These are phyloP conservation scores for Candida wancherniae DNA, from an alignment of 805 yeast genomes.

Conservation along the genomic window DNA sequence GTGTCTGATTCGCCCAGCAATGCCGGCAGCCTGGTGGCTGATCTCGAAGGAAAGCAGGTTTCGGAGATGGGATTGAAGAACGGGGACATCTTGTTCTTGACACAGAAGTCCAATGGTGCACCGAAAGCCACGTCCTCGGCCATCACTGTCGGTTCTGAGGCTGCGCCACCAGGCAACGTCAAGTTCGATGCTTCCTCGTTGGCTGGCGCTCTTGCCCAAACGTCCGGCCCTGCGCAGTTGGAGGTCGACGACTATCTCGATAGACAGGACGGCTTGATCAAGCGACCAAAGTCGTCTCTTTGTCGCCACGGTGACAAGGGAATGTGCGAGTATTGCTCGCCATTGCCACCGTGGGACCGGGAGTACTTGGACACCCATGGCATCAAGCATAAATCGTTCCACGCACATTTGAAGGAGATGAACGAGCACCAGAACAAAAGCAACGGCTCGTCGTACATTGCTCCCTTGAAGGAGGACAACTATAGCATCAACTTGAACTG, in stretches of 20 bases:
- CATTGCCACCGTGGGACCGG: slow-evolving; percentile 91
- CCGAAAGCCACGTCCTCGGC: too few species aligned
- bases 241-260: slow-evolving; percentile 66
- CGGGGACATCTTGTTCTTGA: slow-evolving; percentile 53
- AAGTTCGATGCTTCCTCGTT: too few species aligned
- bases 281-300: slow-evolving; percentile 53
- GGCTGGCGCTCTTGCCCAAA: too few species aligned
- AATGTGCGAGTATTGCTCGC: slow-evolving; percentile 97
- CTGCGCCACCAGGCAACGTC: slow-evolving; percentile 10
- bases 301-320: slow-evolving; percentile 91
- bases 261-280: slow-evolving; percentile 64
- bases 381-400: slow-evolving; percentile 86
- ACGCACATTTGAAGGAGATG: slow-evolving; percentile 71
- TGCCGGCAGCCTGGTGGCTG: slow-evolving; percentile 36
- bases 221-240: slow-evolving; percentile 47
- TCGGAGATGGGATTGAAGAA: slow-evolving; percentile 48
- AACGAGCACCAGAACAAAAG: slow-evolving; percentile 59
- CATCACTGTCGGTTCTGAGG: not conserved
- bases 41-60: slow-evolving; percentile 34
- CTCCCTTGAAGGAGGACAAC: slow-evolving; percentile 72
- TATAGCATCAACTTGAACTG: slow-evolving; percentile 64
- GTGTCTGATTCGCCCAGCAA: slow-evolving; percentile 46
- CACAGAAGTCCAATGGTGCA: too few species aligned
- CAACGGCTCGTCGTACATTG: slow-evolving; percentile 59
- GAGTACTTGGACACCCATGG: slow-evolving; percentile 67